Conservation (phyloP, 2,329 filamentous ascomycete species). For the Epichloe baconii region DNA sequence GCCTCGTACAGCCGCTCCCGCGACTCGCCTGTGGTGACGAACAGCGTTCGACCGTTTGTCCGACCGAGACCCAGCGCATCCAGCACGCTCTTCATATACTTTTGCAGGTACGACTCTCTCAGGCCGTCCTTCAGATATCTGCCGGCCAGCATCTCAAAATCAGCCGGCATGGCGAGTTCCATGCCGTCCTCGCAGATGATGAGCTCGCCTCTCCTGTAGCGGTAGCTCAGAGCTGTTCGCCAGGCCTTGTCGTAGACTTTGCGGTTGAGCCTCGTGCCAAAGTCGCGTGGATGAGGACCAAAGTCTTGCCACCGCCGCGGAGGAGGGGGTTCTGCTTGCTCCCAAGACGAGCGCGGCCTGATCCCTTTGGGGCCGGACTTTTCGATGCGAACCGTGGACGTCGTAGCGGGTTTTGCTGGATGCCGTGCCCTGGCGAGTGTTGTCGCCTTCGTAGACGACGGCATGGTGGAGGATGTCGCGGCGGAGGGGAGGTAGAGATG, state of each 20-base stretch:
- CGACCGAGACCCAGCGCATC: conserved; percentile 56
- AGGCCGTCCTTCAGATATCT: conserved; percentile 33
- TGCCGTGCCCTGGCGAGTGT: conserved; percentile 75
- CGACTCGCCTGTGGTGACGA: conserved; percentile 56
- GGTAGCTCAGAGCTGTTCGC: conserved; percentile 85
- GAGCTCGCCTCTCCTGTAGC: conserved; percentile 77
- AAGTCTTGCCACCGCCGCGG: conserved; percentile 73
- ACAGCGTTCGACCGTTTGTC: conserved; percentile 54
- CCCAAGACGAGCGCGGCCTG: conserved; percentile 66
- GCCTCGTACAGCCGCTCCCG: conserved; percentile 53
- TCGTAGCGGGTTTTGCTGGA: conserved; percentile 70
- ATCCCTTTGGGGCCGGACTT: conserved; percentile 76
- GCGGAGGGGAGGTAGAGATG: conserved; percentile 81
- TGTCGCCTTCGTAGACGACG: conserved; percentile 84
- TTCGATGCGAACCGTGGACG: conserved; percentile 69
- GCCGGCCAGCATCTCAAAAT: conserved; percentile 31
- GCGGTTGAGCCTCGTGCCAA: conserved; percentile 65
- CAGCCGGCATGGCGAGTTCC: conserved; percentile 47
- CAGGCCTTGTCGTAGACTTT: conserved; percentile 95
- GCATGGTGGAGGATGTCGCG: conserved; percentile 88
- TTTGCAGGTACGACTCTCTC: conserved; percentile 42
- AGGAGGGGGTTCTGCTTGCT: conserved; percentile 70
- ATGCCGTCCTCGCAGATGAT: conserved; percentile 70
- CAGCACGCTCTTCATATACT: conserved; percentile 57
- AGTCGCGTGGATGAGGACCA: conserved; percentile 87